These are phyloP conservation scores for Aureobasidium vineae DNA, from an alignment of 2,329 filamentous ascomycete species.

Conservation along the genomic window DNA sequence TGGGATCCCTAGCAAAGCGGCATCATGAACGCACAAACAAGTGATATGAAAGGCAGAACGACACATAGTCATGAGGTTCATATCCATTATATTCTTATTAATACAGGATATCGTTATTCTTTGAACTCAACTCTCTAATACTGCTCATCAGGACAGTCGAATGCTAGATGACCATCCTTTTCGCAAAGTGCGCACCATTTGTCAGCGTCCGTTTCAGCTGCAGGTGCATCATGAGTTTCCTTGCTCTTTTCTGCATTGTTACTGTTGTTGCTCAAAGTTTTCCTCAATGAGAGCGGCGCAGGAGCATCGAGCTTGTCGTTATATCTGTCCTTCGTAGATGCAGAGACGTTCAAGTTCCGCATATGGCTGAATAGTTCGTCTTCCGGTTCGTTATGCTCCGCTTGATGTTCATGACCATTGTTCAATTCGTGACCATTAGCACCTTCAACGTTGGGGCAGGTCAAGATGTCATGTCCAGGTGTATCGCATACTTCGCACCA, in stretches of 20 bases:
- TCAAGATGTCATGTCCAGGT: conserved; percentile 5
- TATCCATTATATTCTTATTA: neutral
- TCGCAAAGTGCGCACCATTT: conserved; percentile 99
- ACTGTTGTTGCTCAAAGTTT: conserved; percentile 21
- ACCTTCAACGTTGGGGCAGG: neutral
- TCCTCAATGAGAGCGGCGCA: conserved; percentile 21
- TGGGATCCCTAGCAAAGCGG: neutral
- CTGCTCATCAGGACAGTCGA: conserved; percentile 43
- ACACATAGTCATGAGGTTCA: neutral
- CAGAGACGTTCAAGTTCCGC: conserved; percentile 6
- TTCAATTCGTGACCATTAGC: neutral
- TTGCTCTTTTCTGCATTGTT: neutral
- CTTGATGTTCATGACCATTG: neutral
- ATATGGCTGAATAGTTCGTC: conserved; percentile 1
- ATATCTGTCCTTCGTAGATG: neutral
- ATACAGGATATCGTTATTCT: neutral
- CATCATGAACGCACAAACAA: neutral
- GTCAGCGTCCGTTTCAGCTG: conserved; percentile 58
- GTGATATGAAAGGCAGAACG: neutral
- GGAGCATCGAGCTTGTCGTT: conserved; percentile 31
- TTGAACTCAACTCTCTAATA: conserved; percentile 30
- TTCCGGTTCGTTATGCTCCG: neutral
- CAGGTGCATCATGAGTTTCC: conserved; percentile 23
- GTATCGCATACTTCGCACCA: conserved; percentile 8
- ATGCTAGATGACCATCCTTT: conserved; percentile 89